Conservation (phyloP, 139 green algal genomes). For the Pseudopediastrum boryanum region DNA sequence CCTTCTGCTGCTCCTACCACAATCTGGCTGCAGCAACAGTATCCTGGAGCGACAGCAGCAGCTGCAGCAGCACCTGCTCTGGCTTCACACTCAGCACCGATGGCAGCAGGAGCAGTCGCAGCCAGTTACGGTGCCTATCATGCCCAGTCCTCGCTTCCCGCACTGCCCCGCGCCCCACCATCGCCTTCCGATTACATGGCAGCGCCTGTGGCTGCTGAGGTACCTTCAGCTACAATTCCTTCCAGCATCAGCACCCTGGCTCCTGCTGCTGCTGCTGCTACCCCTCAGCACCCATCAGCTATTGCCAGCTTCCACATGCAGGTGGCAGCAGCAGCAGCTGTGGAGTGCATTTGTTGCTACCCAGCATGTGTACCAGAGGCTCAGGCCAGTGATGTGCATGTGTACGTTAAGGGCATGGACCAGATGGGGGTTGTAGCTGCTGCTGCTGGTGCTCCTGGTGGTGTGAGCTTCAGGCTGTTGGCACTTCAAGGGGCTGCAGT, state of each 20-base stretch:
- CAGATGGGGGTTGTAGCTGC: background rate
- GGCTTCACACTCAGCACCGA: background rate
- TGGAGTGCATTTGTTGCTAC: conserved; percentile 28
- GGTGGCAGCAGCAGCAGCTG: background rate
- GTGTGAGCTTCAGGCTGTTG: background rate
- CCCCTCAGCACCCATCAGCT: background rate
- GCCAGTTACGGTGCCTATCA: too few species aligned
- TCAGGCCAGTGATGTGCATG: background rate
- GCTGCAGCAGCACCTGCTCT: conserved; percentile 4
- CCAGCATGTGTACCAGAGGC: conserved; percentile 23
- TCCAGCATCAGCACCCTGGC: background rate
- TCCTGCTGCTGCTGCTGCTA: background rate
- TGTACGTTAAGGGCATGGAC: conserved; percentile 13
- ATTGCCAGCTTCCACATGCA: background rate
- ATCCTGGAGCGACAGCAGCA: background rate
- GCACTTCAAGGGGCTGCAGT: background rate
- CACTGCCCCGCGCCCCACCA: background rate
- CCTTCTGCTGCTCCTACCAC: background rate
- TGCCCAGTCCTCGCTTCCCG: too few species aligned
- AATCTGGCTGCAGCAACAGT: too few species aligned
- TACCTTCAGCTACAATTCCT: background rate
- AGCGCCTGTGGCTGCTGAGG: background rate
- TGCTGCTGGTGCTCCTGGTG: background rate
- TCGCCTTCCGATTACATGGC: background rate
- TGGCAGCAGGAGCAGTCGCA: background rate